These are phyloP conservation scores for Penstemon eatonii DNA, from an alignment of 257 asterid genomes.

Conservation along the genomic window DNA sequence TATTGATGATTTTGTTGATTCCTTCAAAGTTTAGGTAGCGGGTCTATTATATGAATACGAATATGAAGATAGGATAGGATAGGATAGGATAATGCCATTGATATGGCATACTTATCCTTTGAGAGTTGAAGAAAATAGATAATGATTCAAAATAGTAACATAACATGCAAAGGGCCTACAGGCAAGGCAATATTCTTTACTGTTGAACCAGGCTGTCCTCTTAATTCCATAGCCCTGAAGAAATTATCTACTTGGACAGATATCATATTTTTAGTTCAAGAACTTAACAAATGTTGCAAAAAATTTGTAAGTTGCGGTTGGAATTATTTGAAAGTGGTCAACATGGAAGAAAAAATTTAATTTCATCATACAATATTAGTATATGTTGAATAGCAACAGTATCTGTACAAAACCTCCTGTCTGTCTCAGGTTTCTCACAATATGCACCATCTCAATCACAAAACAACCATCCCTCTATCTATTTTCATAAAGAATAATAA, in stretches of 20 bases:
- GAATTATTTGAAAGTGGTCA: no score
- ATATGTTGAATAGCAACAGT: background rate
- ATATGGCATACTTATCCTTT: slow-evolving; percentile 13
- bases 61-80: no score
- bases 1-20: background rate
- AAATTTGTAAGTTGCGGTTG: background rate
- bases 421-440: slow-evolving; percentile 16
- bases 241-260: background rate
- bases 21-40: background rate
- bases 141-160: background rate
- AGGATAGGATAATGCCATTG: background rate
- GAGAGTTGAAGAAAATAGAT: background rate
- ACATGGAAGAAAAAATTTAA: background rate
- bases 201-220: background rate
- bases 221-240: background rate
- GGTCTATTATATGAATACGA: background rate
- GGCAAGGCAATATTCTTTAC: background rate
- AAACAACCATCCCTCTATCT: slow-evolving; percentile 34
- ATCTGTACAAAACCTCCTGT: slow-evolving; percentile 14
- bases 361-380: background rate
- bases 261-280: background rate
- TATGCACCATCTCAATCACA: slow-evolving; percentile 28
- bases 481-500: slow-evolving; percentile 31
- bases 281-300: background rate
- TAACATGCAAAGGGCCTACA: background rate